Evolutionary conservation across 2,329 filamentous ascomycete genomes (phyloP).

Genomic region (Alternaria atra): DNA sequence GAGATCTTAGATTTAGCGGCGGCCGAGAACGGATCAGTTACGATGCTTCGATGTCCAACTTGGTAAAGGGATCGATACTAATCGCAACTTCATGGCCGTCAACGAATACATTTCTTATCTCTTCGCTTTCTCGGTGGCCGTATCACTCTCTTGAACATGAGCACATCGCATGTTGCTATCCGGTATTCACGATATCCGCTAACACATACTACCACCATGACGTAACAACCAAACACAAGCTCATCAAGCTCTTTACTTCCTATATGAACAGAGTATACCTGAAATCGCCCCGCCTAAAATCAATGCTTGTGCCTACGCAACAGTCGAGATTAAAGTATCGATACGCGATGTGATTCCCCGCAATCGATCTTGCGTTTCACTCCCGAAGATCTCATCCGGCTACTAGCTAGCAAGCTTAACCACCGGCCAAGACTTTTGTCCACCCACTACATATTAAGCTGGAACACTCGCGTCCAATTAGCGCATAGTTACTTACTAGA

Average conservation of each 20-base stretch:
- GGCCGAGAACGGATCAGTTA: too few species aligned
- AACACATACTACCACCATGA: too few species aligned
- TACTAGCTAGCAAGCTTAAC: neutral
- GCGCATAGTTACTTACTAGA: neutral
- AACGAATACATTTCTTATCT: too few species aligned
- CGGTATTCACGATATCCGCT: too few species aligned
- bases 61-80: too few species aligned
- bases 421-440: constrained; percentile 1
- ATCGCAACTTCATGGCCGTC: too few species aligned
- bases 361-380: neutral
- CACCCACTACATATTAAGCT: neutral
- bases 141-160: too few species aligned
- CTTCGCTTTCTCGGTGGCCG: too few species aligned
- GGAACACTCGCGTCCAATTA: neutral
- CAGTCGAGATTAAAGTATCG: neutral
- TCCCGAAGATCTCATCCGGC: constrained; percentile 1
- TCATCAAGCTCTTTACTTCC: neutral
- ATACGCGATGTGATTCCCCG: neutral
- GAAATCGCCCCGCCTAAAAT: neutral
- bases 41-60: too few species aligned
- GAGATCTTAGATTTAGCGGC: too few species aligned
- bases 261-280: neutral
- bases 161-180: too few species aligned
- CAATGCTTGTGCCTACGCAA: neutral
- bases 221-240: too few species aligned